Evolutionary conservation across 257 asterid species (phyloP).

Genomic region (Nyctanthes arbortristis): DNA sequence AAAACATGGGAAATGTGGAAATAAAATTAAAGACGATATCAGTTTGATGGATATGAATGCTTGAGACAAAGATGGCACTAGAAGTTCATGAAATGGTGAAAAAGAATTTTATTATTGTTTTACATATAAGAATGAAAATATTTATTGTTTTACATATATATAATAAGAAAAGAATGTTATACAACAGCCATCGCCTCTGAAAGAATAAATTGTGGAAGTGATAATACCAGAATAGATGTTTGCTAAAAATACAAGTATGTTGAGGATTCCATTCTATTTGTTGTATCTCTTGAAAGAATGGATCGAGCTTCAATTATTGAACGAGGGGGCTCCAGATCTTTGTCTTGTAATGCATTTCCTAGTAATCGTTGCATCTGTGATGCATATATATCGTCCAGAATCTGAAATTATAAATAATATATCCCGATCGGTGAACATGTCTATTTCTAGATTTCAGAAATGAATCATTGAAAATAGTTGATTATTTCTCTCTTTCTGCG

Average conservation of each 20-base stretch:
- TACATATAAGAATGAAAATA: slow-evolving; percentile 37
- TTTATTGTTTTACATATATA: too few species aligned
- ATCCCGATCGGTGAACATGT: neutral
- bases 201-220: neutral
- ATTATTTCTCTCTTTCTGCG: too few species aligned
- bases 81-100: neutral
- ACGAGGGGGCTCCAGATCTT: slow-evolving; percentile 93
- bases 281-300: slow-evolving; percentile 75
- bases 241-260: slow-evolving; percentile 62
- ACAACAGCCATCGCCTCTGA: slow-evolving; percentile 3
- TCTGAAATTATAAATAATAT: slow-evolving; percentile 38
- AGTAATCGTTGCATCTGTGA: slow-evolving; percentile 96
- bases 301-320: slow-evolving; percentile 86
- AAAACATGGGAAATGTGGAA: too few species aligned
- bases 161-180: too few species aligned
- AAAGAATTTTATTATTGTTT: slow-evolving; percentile 17
- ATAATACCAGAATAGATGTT: too few species aligned
- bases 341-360: slow-evolving; percentile 89
- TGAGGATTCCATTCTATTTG: slow-evolving; percentile 69
- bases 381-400: slow-evolving; percentile 87
- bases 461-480: too few species aligned
- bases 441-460: too few species aligned
- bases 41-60: too few species aligned
- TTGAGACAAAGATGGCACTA: too few species aligned
- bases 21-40: too few species aligned